A percentile compares a stretch with the other conserved stretches of the same genome.
Conservation (phyloP, 2,329 filamentous ascomycete species). For the Dryadomyces quercus-mongolicae region DNA sequence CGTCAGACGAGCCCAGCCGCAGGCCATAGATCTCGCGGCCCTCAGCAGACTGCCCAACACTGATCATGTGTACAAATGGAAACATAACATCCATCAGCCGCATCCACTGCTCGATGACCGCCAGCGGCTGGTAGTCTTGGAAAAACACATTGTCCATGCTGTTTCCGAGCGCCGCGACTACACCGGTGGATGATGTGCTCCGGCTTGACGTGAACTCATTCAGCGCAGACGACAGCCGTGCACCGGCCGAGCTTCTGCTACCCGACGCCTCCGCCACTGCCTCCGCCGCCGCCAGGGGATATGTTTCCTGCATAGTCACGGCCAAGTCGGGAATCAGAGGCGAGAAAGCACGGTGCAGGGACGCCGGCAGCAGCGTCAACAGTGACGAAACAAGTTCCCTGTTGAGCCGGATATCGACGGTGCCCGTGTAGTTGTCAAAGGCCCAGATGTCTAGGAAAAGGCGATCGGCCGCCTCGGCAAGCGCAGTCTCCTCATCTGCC, state of each 20-base stretch:
- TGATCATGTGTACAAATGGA: slow-evolving; percentile 53
- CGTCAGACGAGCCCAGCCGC: slow-evolving; percentile 44
- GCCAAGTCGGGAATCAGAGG: slow-evolving; percentile 72
- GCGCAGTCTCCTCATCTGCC: slow-evolving; percentile 52
- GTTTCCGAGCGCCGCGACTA: slow-evolving; percentile 15
- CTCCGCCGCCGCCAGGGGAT: slow-evolving; percentile 30
- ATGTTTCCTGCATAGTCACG: slow-evolving; percentile 64
- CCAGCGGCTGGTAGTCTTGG: slow-evolving; percentile 77
- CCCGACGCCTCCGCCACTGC: not conserved
- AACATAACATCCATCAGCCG: slow-evolving; percentile 82
- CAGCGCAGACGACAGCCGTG: not conserved
- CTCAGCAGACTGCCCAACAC: slow-evolving; percentile 78
- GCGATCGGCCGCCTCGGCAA: slow-evolving; percentile 60
- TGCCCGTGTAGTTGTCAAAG: slow-evolving; percentile 55
- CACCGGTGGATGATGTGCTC: slow-evolving; percentile 18
- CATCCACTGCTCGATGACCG: slow-evolving; percentile 64
- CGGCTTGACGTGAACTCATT: slow-evolving; percentile 4
- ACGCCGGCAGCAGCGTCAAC: slow-evolving; percentile 62
- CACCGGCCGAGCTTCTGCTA: not conserved
- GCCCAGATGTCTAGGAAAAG: slow-evolving; percentile 89
- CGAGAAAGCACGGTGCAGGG: slow-evolving; percentile 58
- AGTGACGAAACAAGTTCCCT: slow-evolving; percentile 68
- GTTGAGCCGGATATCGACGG: slow-evolving; percentile 68
- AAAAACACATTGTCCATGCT: slow-evolving; percentile 72
- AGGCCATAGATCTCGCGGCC: slow-evolving; percentile 77